Percentiles rank a stretch among this genome's conserved stretches.
phyloP scores from a whole-genome alignment of 2,329 filamentous ascomycete genomes.

The Metarhizium guizhouense region DNA sequence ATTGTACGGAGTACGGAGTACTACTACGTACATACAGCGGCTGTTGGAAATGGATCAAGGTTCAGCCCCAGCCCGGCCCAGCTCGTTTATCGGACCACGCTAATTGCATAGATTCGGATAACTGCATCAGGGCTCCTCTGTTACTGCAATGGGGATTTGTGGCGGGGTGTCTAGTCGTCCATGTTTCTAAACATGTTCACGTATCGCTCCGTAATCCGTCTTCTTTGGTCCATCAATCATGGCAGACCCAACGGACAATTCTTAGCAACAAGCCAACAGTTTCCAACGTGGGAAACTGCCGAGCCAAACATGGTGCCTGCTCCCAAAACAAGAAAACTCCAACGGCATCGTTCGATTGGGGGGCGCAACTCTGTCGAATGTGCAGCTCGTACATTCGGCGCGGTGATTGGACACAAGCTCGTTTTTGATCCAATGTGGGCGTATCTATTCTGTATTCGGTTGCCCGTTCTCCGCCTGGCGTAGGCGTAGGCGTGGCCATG shows the following conservation, averaged over 20 bases:
- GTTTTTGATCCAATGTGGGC: neutral
- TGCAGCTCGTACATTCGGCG: neutral
- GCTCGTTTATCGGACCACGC: neutral
- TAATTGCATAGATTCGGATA: neutral
- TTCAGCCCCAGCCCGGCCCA: neutral
- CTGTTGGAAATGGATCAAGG: neutral
- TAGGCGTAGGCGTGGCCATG: neutral
- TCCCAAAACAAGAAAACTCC: neutral
- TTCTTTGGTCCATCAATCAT: too few relatives aligned
- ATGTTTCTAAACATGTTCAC: too few relatives aligned
- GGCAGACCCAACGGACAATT: neutral
- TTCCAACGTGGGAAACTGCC: neutral
- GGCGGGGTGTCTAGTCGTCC: neutral
- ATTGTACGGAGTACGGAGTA: too few relatives aligned
- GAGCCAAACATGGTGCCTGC: neutral
- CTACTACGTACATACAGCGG: neutral
- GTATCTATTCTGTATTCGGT: neutral
- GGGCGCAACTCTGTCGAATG: neutral
- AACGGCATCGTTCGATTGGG: neutral
- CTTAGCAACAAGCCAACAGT: too few relatives aligned
- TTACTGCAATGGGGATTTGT: neutral
- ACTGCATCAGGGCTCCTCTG: neutral
- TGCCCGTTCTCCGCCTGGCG: neutral
- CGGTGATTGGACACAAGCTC: neutral
- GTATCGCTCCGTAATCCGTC: too few relatives aligned